These are phyloP conservation scores for Citrus australasica DNA, from an alignment of 345 rosid species.

Conservation along the genomic window DNA sequence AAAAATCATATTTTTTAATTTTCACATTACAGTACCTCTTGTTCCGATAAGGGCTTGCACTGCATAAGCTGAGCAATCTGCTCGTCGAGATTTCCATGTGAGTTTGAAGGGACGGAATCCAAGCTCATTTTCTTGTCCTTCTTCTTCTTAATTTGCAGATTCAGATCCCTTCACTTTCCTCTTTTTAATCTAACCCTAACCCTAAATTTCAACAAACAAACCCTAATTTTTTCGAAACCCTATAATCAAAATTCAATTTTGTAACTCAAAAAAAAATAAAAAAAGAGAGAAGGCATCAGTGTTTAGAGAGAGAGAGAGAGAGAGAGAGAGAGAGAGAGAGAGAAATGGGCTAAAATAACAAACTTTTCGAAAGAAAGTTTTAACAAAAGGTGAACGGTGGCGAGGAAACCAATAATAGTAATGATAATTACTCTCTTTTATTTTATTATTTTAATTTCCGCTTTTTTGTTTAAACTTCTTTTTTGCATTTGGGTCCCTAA, in stretches of 20 bases:
- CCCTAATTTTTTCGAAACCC: slow-evolving; percentile 11
- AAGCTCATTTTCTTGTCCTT: slow-evolving; percentile 29
- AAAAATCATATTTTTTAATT: background rate
- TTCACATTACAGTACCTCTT: slow-evolving; percentile 27
- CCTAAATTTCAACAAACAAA: background rate
- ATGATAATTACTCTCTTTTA: background rate
- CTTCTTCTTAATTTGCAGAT: slow-evolving; percentile 12
- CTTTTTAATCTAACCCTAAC: background rate
- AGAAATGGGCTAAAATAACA: background rate
- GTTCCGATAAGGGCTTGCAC: slow-evolving; percentile 62
- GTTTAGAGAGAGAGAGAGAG: background rate
- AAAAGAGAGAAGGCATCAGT: background rate
- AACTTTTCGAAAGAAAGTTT: background rate
- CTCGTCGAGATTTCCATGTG: slow-evolving; percentile 51
- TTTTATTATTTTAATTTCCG: background rate
- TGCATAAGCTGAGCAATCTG: slow-evolving; percentile 59
- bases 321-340: background rate
- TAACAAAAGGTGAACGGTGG: slow-evolving; percentile 12
- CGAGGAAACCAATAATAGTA: slow-evolving; percentile 20
- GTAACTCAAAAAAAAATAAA: background rate
- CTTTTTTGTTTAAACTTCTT: no score
- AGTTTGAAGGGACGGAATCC: slow-evolving; percentile 40
- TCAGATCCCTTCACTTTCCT: slow-evolving; percentile 21
- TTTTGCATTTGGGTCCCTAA: no score
- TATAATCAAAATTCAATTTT: slow-evolving; percentile 9